Evolutionary conservation across 2,329 filamentous ascomycete genomes (phyloP), one percentile per base, ranked within the genome.

Genomic region (Diplocarpon rosae): DNA sequence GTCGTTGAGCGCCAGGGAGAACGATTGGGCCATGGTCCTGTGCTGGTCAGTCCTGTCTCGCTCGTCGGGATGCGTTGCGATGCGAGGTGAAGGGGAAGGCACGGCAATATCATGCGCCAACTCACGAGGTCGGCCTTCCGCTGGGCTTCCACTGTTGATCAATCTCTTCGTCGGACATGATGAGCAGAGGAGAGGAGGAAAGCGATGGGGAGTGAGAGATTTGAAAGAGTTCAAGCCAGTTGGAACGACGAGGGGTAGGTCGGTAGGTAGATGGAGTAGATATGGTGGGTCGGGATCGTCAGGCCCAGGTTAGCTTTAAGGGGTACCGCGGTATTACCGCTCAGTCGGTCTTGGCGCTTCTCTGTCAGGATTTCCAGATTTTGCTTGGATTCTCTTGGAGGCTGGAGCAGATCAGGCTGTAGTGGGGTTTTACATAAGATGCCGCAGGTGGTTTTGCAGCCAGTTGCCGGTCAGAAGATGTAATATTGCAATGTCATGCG

Each of bases 11-110:
- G 90, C 85, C 36, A 79, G 72, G 48, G 87, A 90, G 67, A 95
- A 95, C 61, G 83, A 86, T 57, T 79, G 83, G 43, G 88, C 89
- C 65, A 95, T 80, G 49, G 85, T 92, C 52, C 89, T 95, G 65
- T 27, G 43, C 29, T 32, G 28, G 48, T 53, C 40, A 50, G 44
- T 39, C 48, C 27, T n/a, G 33, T 14, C 7, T 3, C 20, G 20
- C 16, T 32, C 6, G 16, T 29, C 20, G 28, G 14, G 17, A 11
- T 10, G 15, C 14, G 24, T 16, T n/a, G 29, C 29, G 29, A 30
- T 13, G 8, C 8, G 13, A 8, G 30, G 30, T 3, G 30, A 32
- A 3, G 30, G 4, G 9, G 9, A 14, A 14, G 30, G 30, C 11
- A 32, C 4, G 11, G 30, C 30, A 24, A 24, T 3, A 7, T 7